Conservation (phyloP, 2,329 filamentous ascomycete species). For the Pseudohalonectria lignicola region DNA sequence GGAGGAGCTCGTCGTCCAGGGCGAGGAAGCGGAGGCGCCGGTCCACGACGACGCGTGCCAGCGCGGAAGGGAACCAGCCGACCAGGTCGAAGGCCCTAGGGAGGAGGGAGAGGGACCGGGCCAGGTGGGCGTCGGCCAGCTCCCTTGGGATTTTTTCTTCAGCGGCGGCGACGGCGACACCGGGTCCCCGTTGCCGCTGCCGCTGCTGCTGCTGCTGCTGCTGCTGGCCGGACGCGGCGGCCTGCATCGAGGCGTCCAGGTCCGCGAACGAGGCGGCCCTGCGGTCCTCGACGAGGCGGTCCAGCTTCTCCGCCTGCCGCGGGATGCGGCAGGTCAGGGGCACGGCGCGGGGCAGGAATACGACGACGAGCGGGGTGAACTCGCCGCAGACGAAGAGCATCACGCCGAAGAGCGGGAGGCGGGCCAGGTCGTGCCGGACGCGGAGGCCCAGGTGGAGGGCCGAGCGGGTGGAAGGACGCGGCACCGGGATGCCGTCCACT, state of each 20-base stretch:
- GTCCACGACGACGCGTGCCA: slow-evolving; percentile 43
- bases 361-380: slow-evolving; percentile 70
- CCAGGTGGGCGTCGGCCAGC: slow-evolving; percentile 24
- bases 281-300: slow-evolving; percentile 39
- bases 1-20: slow-evolving; percentile 60
- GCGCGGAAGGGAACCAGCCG: slow-evolving; percentile 28
- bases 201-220: not conserved
- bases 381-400: slow-evolving; percentile 74
- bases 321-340: slow-evolving; percentile 80
- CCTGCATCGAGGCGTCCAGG: slow-evolving; percentile 14
- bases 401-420: slow-evolving; percentile 67
- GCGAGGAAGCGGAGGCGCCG: slow-evolving; percentile 52
- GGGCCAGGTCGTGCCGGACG: slow-evolving; percentile 60
- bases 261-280: slow-evolving; percentile 37
- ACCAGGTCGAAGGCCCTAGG: slow-evolving; percentile 37
- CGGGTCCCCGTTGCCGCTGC: not conserved
- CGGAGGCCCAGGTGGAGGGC: slow-evolving; percentile 62
- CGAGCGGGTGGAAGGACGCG: slow-evolving; percentile 35
- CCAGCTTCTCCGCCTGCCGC: slow-evolving; percentile 51
- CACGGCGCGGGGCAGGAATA: slow-evolving; percentile 58
- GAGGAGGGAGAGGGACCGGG: slow-evolving; percentile 32
- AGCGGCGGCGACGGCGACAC: not conserved
- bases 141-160: not conserved
- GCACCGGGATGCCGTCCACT: not conserved
- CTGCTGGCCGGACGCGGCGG: slow-evolving; percentile 2